Conservation (phyloP, 768 basidiomycete genomes). For the Leccinum variicolor region DNA sequence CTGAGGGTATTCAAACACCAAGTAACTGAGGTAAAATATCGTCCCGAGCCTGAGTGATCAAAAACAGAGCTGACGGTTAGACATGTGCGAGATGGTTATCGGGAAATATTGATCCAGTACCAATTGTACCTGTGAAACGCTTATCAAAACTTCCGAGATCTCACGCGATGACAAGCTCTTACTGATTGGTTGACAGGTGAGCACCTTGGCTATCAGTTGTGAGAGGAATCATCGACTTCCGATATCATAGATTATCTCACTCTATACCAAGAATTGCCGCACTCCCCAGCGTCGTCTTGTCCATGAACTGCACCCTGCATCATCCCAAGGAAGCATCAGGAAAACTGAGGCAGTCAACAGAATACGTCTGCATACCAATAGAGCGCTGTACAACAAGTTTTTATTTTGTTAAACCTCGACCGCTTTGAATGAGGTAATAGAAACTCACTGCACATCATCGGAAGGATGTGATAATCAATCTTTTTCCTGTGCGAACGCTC, state of each 20-base stretch:
- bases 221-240: neutral
- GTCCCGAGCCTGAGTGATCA: constrained; percentile 58
- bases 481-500: constrained; percentile 39
- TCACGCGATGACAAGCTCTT: constrained; percentile 13
- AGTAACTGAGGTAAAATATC: constrained; percentile 69
- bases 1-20: constrained; percentile 72
- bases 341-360: too few species aligned
- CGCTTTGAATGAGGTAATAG: neutral
- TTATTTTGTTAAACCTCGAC: neutral
- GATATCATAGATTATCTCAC: constrained; percentile 32
- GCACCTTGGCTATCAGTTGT: constrained; percentile 46
- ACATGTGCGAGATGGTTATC: neutral
- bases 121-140: constrained; percentile 56
- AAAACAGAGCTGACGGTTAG: neutral
- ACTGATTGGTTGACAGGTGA: constrained; percentile 66
- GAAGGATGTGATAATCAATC: constrained; percentile 66
- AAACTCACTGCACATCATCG: constrained; percentile 68
- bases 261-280: constrained; percentile 68
- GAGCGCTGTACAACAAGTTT: constrained; percentile 36
- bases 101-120: constrained; percentile 29
- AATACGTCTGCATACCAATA: constrained; percentile 41
- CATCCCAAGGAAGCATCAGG: neutral
- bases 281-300: constrained; percentile 68
- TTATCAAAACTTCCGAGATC: neutral
- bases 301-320: constrained; percentile 70